Percentiles rank a stretch among this genome's conserved stretches.
Conservation (phyloP, 2,329 filamentous ascomycete species). For the Mycosphaerelloides madeirae region DNA sequence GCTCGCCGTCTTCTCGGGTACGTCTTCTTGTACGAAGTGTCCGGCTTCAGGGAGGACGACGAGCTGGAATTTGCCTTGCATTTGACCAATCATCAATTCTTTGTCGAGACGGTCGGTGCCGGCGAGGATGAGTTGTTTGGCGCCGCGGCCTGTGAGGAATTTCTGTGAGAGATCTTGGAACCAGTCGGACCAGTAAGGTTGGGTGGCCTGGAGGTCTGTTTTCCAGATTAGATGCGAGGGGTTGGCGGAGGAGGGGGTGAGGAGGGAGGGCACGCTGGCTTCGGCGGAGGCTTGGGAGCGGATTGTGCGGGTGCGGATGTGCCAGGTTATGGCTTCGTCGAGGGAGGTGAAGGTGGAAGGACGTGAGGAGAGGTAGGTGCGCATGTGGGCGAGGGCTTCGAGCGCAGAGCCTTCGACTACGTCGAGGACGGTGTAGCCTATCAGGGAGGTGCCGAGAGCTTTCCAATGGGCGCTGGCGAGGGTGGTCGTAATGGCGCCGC, state of each 20-base stretch:
- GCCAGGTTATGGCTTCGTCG: constrained; percentile 85
- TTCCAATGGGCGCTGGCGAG: constrained; percentile 54
- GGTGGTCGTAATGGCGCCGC: constrained; percentile 85
- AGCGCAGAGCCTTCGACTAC: constrained; percentile 94
- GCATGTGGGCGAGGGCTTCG: constrained; percentile 91
- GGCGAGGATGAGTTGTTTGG: constrained; percentile 78
- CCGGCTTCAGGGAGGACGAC: constrained; percentile 93
- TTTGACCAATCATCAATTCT: constrained; percentile 90
- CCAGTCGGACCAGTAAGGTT: constrained; percentile 93
- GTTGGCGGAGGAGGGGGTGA: constrained; percentile 45
- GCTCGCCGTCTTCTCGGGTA: constrained; percentile 82
- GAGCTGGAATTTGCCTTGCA: constrained; percentile 97
- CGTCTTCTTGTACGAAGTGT: constrained; percentile 94
- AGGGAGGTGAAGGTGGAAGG: constrained; percentile 74
- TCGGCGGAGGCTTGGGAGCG: constrained; percentile 78
- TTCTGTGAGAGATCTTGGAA: constrained; percentile 83
- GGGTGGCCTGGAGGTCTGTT: constrained; percentile 76
- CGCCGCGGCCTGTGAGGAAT: constrained; percentile 75
- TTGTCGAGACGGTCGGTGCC: constrained; percentile 88
- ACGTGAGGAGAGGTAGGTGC: constrained; percentile 78
- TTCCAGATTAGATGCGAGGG: constrained; percentile 66
- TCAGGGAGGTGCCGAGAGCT: constrained; percentile 58
- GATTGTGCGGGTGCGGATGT: constrained; percentile 81
- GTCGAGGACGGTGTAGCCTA: constrained; percentile 87
- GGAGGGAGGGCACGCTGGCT: constrained; percentile 77